A percentile compares a stretch with the other conserved stretches of the same genome.
Evolutionary conservation across 2,329 filamentous ascomycete genomes (phyloP).

Genomic region (Aspergillus neotritici): DNA sequence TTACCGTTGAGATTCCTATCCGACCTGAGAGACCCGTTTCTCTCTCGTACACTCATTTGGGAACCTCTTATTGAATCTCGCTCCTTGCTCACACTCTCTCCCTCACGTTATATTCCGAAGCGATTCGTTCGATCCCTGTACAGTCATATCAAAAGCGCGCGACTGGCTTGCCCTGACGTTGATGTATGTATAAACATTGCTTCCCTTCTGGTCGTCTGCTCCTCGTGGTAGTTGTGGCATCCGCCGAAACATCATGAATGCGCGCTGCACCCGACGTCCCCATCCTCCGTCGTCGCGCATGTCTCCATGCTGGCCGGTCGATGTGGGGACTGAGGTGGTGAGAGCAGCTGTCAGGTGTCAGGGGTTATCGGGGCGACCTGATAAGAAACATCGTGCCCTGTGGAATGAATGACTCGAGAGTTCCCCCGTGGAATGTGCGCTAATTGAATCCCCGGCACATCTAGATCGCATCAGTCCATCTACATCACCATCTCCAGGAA

Average conservation of each 20-base stretch:
- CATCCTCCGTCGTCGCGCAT: too few species aligned
- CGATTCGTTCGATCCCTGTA: conserved; percentile 17
- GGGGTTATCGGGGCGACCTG: too few species aligned
- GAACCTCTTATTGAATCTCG: conserved; percentile 21
- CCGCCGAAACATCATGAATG: too few species aligned
- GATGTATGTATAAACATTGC: conserved; percentile 22
- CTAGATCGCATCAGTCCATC: conserved; percentile 3
- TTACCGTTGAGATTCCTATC: conserved; percentile 33
- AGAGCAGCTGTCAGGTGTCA: too few species aligned
- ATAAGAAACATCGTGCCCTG: too few species aligned
- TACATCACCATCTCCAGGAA: background rate
- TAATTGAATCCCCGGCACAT: conserved; percentile 1
- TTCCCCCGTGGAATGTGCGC: background rate
- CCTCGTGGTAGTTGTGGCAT: background rate
- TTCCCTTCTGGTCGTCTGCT: background rate
- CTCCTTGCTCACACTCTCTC: conserved; percentile 17
- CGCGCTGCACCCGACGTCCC: too few species aligned
- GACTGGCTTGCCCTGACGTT: conserved; percentile 22
- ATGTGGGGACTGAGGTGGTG: too few species aligned
- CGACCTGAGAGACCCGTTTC: conserved; percentile 36
- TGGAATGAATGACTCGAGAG: too few species aligned
- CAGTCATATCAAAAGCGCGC: conserved; percentile 22
- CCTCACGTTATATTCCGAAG: background rate
- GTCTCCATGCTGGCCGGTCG: too few species aligned
- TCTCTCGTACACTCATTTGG: conserved; percentile 39